These are phyloP conservation scores for Colletotrichum sublineola DNA, from an alignment of 2,329 filamentous ascomycete genomes.

Conservation along the genomic window DNA sequence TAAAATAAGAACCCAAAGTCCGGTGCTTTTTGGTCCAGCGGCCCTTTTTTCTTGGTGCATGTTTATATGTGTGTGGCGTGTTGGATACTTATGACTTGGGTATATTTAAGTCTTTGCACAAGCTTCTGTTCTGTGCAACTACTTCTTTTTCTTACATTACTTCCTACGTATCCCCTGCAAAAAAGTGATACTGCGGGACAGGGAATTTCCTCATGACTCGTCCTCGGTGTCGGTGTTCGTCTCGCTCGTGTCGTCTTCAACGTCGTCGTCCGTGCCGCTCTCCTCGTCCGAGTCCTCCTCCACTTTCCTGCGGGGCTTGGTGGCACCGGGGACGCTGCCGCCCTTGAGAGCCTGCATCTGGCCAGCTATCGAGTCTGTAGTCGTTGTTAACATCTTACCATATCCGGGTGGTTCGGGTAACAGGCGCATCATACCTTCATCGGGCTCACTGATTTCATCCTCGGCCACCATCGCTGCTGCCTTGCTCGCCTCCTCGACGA, in stretches of 20 bases:
- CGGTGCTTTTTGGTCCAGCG: not conserved
- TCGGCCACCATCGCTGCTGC: constrained; percentile 84
- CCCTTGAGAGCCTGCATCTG: constrained; percentile 91
- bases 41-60: not conserved
- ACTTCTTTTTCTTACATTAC: constrained; percentile 15
- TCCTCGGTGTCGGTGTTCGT: constrained; percentile 79
- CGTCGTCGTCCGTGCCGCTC: constrained; percentile 84
- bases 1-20: not conserved
- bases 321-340: constrained; percentile 65
- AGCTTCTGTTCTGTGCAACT: constrained; percentile 13
- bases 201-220: constrained; percentile 58
- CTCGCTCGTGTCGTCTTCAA: constrained; percentile 76
- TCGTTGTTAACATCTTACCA: constrained; percentile 44
- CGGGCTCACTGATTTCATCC: constrained; percentile 97
- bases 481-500: constrained; percentile 90
- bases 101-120: constrained; percentile 37
- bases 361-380: constrained; percentile 85
- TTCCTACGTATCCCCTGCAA: constrained; percentile 3
- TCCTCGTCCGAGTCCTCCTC: constrained; percentile 80
- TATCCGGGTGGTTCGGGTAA: constrained; percentile 38
- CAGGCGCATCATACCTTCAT: constrained; percentile 78
- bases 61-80: not conserved
- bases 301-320: constrained; percentile 68
- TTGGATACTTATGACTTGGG: constrained; percentile 36
- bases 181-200: not conserved